These are phyloP conservation scores for Brassica rapa DNA, from an alignment of 345 rosid species.

Conservation along the genomic window DNA sequence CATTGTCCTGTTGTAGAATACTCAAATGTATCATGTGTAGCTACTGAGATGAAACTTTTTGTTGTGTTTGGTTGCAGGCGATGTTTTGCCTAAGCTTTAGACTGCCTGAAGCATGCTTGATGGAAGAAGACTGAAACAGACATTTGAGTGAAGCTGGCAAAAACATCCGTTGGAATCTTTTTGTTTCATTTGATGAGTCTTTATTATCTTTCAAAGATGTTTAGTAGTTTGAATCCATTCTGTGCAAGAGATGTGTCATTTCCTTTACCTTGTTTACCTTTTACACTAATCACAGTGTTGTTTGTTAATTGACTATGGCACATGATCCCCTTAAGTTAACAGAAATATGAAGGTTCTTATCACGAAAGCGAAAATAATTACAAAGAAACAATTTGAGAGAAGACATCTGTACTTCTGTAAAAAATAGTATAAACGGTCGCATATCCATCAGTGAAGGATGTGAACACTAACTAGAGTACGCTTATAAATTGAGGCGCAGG, in stretches of 20 bases:
- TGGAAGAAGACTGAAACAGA: constrained; percentile 35
- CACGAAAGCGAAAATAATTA: not conserved
- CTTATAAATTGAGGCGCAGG: not conserved
- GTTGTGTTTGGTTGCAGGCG: constrained; percentile 51
- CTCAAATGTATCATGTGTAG: not conserved
- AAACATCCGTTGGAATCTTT: not conserved
- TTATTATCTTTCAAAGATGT: not conserved
- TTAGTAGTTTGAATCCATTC: not conserved
- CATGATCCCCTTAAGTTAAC: not conserved
- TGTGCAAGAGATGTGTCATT: not conserved
- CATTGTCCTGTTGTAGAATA: not conserved
- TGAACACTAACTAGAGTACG: not conserved
- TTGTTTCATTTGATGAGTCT: not conserved
- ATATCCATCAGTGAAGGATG: not conserved
- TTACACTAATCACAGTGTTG: not conserved
- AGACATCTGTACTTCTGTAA: not conserved
- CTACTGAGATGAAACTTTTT: constrained; percentile 6
- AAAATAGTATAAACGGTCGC: no score
- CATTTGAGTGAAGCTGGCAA: not conserved
- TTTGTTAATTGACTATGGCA: not conserved
- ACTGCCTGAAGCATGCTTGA: constrained; percentile 79
- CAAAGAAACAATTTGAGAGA: not conserved
- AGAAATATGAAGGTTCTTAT: not conserved
- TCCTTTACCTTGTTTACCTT: not conserved
- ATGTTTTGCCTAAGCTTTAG: constrained; percentile 95